Base-by-base conservation (phyloP, 2,329 filamentous ascomycete genomes). In the Neospermospora avenae region DNA sequence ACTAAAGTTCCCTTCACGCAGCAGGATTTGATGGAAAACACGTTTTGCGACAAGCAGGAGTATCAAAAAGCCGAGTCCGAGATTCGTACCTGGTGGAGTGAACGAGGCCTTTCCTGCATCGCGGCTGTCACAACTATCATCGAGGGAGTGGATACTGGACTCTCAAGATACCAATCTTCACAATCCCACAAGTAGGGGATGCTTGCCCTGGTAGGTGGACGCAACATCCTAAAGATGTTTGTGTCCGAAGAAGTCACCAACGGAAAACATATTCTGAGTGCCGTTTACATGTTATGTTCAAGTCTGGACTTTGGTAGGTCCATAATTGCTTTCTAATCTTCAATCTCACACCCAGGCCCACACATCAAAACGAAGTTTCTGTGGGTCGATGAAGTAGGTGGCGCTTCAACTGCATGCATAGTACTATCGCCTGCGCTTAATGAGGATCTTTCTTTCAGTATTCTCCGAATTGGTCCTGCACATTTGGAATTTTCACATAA, bases 351-450 rank as follows among this genome's bases (percentile, higher is more conserved):
- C 35, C 28, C n/a, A 22, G 11, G 28, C 34, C 44, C 45, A 25
- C 35, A 35, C 7, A 35, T 4, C 35, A 20, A 57, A 45, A 52
- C n/a, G 18, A 28, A 20, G 7, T n/a, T 51, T 51, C 24, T 45
- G 45, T 58, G 60, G 55, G 44, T 11, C 45, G 18, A 62, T 64
- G 63, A 62, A 57, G 60, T 62, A 55, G 52, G 63, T 64, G 60
- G 63, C 60, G 35, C 22, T 39, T 51, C 25, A 13, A 18, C 10
- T 6, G 25, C 34, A 49, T 42, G 20, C 39, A 51, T 34, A 14
- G 18, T 31, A 18, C 39, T 25, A 42, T n/a, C n/a, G n/a, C n/a
- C n/a, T n/a, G n/a, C 24, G 41, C 8, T 18, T 42, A 42, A 24
- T 28, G 41, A 22, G 54, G 41, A 25, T 57, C 44, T 57, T 34